Conservation (phyloP, 352 stramenopile genomes). For the Globisporangium spiculum region DNA sequence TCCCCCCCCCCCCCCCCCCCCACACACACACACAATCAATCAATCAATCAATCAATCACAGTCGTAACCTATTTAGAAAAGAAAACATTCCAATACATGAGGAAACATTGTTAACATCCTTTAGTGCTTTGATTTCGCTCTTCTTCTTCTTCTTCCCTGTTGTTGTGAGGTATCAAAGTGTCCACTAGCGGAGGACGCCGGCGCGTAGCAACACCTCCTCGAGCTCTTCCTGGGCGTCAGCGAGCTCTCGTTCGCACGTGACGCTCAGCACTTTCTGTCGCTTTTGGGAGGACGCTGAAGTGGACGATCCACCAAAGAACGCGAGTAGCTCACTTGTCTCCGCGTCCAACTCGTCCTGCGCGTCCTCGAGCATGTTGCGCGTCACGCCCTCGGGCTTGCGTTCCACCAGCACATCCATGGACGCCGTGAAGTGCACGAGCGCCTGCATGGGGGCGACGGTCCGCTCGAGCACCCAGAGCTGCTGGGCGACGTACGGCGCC, state of each 20-base stretch:
- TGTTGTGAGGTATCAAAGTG: neutral
- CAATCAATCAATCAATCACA: neutral
- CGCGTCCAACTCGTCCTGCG: conserved; percentile 40
- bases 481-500: conserved; percentile 43
- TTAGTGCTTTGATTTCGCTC: neutral
- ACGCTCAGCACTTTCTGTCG: conserved; percentile 22
- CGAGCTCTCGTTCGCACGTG: conserved; percentile 43
- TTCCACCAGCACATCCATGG: conserved; percentile 44
- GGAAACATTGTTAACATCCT: neutral
- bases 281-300: neutral
- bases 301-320: conserved; percentile 17
- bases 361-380: conserved; percentile 35
- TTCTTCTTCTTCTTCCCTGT: too few relatives aligned
- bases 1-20: too few relatives aligned
- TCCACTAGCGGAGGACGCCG: neutral
- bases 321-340: conserved; percentile 26
- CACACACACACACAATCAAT: neutral
- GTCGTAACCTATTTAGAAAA: neutral
- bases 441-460: conserved; percentile 21
- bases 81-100: too few relatives aligned
- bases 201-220: conserved; percentile 14
- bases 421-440: conserved; percentile 39
- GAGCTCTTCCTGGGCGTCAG: conserved; percentile 38
- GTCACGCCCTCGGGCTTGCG: conserved; percentile 24
- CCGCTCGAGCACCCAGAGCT: conserved; percentile 40